Evolutionary conservation across 192 early-diverging fungal species (phyloP), one percentile per base, ranked within the genome.

Genomic region (Podila horticola): DNA sequence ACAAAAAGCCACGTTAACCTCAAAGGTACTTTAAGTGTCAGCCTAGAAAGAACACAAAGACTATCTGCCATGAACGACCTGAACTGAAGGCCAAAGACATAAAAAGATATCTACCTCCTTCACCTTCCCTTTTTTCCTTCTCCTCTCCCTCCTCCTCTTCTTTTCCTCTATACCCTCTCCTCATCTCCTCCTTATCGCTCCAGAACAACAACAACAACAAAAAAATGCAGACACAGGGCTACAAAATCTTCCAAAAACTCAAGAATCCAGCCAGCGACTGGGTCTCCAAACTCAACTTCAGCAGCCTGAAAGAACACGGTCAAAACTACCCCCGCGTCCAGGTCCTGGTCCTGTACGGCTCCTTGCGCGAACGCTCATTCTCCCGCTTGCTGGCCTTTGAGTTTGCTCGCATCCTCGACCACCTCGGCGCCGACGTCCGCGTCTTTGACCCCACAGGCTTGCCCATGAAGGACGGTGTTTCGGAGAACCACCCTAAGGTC

Each of bases 301-400:
- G n/a, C n/a, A n/a, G n/a, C n/a, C 30, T 68, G 3, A 59, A 77
- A 31, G 58, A 59, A 22, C 70, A 66, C 26, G 83, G 83, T 1
- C 62, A 34, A 11, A 19, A 28, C 5, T 58, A 84, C 26, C 24
- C 68, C 5, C 84, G 79, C 13, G 58, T 85, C 66, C 74, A 84
- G 15, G 73, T 89, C 30, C 64, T 89, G 0, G 70, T 88, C 15
- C 75, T 88, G 15, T 88, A 88, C 58, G 87, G 88, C 20, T 89
- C 88, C 0, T 59, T 89, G 11, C 76, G 88, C 5, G 62, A 73
- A 36, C 52, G 65, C 17, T 89, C 88, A n/a, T 89, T 71, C 58
- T 89, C 88, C 19, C 77, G 88, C 0, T 61, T 89, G 11, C 65
- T 89, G 7, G 85, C 87, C 0, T 89, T 63, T 41, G 88, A 89